Conservation (phyloP, 805 yeast genomes). For the Yamadazyma endophytica region DNA sequence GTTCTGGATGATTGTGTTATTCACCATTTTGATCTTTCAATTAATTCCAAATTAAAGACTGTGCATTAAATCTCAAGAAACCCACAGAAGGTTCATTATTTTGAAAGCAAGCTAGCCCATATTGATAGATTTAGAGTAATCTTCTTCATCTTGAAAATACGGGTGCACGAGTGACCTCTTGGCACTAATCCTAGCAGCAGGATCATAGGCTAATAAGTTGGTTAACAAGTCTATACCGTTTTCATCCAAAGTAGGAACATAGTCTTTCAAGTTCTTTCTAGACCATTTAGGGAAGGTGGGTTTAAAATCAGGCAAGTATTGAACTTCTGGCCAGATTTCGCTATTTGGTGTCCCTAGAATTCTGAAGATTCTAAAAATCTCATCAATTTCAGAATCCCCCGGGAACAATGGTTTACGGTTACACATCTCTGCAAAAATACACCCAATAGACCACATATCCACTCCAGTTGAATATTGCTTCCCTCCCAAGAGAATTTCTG, state of each 20-base stretch:
- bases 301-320: slow-evolving; percentile 86
- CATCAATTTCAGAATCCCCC: slow-evolving; percentile 97
- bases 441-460: slow-evolving; percentile 98
- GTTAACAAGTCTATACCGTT: slow-evolving; percentile 83
- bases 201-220: slow-evolving; percentile 82
- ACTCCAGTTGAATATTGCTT: slow-evolving; percentile 97
- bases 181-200: slow-evolving; percentile 90
- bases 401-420: slow-evolving; percentile 93
- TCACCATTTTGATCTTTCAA: not conserved
- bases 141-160: slow-evolving; percentile 56
- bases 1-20: not conserved
- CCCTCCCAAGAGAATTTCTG: slow-evolving; percentile 93
- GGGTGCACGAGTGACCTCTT: slow-evolving; percentile 89
- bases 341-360: slow-evolving; percentile 93
- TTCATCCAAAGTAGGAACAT: slow-evolving; percentile 74
- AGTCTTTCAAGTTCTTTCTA: slow-evolving; percentile 62
- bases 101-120: slow-evolving; percentile 25
- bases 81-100: not conserved
- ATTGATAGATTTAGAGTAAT: slow-evolving; percentile 32
- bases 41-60: not conserved
- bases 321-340: slow-evolving; percentile 92
- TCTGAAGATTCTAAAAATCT: slow-evolving; percentile 88
- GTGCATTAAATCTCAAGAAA: not conserved
- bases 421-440: slow-evolving; percentile 97
- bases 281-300: slow-evolving; percentile 91